Evolutionary conservation across 2,329 filamentous ascomycete species (phyloP).

Genomic region (Alternaria angustiovoidea): DNA sequence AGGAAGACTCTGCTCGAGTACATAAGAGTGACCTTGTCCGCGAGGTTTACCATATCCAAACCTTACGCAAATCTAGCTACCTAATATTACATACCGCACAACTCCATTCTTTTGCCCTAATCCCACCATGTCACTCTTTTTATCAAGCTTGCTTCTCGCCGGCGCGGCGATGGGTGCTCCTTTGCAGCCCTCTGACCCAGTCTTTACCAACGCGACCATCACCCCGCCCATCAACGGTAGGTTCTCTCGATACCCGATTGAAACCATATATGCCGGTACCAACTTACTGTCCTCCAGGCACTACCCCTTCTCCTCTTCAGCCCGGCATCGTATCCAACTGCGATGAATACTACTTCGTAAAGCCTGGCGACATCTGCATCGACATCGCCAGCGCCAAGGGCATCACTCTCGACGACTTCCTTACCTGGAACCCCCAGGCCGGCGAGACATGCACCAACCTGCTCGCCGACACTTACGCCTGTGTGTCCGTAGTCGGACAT

Average conservation of each 20-base stretch:
- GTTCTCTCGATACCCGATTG: too few relatives aligned
- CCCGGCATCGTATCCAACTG: slow-evolving; percentile 14
- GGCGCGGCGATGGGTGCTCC: background rate
- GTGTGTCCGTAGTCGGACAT: slow-evolving; percentile 18
- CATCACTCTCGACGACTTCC: slow-evolving; percentile 17
- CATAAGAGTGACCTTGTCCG: background rate
- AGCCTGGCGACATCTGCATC: slow-evolving; percentile 11
- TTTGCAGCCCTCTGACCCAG: background rate
- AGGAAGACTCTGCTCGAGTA: background rate
- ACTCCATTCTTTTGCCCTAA: background rate
- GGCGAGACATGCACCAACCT: slow-evolving; percentile 10
- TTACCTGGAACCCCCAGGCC: slow-evolving; percentile 19
- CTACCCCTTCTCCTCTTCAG: background rate
- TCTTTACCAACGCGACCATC: background rate
- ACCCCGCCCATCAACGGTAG: background rate
- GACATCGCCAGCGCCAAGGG: slow-evolving; percentile 8
- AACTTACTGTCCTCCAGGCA: background rate
- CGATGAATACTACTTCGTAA: slow-evolving; percentile 18
- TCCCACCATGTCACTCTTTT: background rate
- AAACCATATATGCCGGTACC: background rate
- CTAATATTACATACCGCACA: background rate
- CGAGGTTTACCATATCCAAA: background rate
- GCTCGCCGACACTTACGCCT: slow-evolving; percentile 19
- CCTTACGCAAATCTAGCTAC: background rate
- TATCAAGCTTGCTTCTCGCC: background rate